Conservation (phyloP, 192 early-diverging fungal species). For the Phycomyces blakesleeanus region DNA sequence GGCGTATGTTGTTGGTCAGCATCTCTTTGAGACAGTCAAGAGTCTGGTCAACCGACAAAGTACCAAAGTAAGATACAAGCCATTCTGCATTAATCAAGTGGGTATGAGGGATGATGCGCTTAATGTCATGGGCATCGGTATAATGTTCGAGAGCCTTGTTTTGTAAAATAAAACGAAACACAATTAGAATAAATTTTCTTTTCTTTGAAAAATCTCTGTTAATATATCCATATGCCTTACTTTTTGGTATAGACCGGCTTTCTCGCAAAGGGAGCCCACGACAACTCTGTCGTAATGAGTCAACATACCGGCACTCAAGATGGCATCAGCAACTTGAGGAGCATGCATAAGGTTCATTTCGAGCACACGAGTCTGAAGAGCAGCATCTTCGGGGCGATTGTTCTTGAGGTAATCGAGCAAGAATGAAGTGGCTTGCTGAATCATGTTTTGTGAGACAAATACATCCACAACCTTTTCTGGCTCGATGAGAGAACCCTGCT, state of each 20-base stretch:
- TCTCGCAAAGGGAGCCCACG: slow-evolving; percentile 92
- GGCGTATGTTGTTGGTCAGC: slow-evolving; percentile 85
- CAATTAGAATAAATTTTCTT: neutral
- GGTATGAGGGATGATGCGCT: slow-evolving; percentile 89
- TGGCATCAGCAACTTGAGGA: slow-evolving; percentile 98
- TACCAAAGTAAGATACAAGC: slow-evolving; percentile 94
- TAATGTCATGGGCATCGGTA: slow-evolving; percentile 94
- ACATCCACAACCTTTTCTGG: slow-evolving; percentile 90
- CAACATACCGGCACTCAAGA: slow-evolving; percentile 94
- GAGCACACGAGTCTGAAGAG: slow-evolving; percentile 89
- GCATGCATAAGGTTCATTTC: slow-evolving; percentile 98
- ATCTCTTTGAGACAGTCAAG: slow-evolving; percentile 93
- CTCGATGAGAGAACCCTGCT: slow-evolving; percentile 75
- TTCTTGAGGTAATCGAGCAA: slow-evolving; percentile 94
- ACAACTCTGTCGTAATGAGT: slow-evolving; percentile 91
- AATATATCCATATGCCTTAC: slow-evolving; percentile 24
- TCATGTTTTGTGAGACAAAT: slow-evolving; percentile 85
- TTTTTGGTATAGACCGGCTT: slow-evolving; percentile 94
- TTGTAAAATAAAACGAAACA: neutral
- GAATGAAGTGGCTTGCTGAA: slow-evolving; percentile 97
- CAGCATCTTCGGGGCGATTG: slow-evolving; percentile 86
- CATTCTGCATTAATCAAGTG: slow-evolving; percentile 84
- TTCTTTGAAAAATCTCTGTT: neutral
- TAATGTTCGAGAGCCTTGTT: slow-evolving; percentile 88
- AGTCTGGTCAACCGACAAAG: slow-evolving; percentile 94